Percentiles rank a stretch among this genome's conserved stretches.
phyloP scores from a whole-genome alignment of 2,329 filamentous ascomycete species.

The Calonectria hongkongensis region DNA sequence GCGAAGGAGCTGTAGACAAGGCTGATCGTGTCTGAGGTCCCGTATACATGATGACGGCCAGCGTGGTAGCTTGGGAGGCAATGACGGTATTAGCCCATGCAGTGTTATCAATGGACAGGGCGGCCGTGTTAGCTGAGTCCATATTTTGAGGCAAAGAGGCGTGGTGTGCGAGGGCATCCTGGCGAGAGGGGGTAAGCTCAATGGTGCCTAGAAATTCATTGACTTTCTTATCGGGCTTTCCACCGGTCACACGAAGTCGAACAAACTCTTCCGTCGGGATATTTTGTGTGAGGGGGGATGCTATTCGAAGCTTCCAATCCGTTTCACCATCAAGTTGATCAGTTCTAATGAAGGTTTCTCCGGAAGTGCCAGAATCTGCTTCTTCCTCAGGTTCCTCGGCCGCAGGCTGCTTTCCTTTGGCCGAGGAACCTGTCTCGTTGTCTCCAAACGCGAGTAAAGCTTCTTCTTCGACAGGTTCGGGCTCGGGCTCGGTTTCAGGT shows the following conservation, averaged over 20 bases:
- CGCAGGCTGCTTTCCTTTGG: slow-evolving; percentile 61
- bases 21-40: slow-evolving; percentile 95
- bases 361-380: slow-evolving; percentile 69
- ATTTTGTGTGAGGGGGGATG: slow-evolving; percentile 89
- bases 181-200: slow-evolving; percentile 78
- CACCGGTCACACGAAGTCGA: slow-evolving; percentile 83
- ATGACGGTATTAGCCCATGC: slow-evolving; percentile 99
- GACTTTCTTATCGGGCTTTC: slow-evolving; percentile 93
- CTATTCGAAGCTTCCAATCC: slow-evolving; percentile 96
- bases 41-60: slow-evolving; percentile 95
- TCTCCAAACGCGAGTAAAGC: slow-evolving; percentile 65
- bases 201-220: slow-evolving; percentile 96
- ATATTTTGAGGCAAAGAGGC: slow-evolving; percentile 58
- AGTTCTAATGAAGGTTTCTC: slow-evolving; percentile 97
- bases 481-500: slow-evolving; percentile 57
- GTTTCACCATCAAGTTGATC: slow-evolving; percentile 98
- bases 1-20: slow-evolving; percentile 91
- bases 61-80: slow-evolving; percentile 90
- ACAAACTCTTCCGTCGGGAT: slow-evolving; percentile 83
- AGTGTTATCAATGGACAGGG: slow-evolving; percentile 95
- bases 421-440: slow-evolving; percentile 56
- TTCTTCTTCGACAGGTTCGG: slow-evolving; percentile 61
- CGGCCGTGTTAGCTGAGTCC: slow-evolving; percentile 74
- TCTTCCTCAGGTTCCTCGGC: slow-evolving; percentile 52
- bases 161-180: slow-evolving; percentile 67